Evolutionary conservation across 108 stramenopile species (phyloP).

Genomic region (Skeletonema potamos): DNA sequence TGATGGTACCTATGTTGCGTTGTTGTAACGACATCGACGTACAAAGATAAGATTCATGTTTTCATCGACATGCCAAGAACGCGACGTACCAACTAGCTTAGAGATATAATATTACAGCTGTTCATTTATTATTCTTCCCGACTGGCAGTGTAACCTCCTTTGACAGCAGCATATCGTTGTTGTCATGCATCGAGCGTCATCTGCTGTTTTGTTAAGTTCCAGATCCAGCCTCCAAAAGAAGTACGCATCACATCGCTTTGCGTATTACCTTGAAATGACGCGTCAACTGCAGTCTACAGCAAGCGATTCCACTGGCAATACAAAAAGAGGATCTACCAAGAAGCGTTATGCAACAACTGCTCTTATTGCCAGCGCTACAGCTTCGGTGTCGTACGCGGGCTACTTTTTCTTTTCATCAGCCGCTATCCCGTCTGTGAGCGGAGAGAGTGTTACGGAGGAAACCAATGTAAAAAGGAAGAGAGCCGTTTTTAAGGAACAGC

Average conservation of each 20-base stretch:
- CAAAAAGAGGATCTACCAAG: background rate
- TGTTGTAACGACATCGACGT: no score
- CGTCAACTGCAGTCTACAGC: background rate
- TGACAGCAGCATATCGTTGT: background rate
- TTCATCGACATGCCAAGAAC: no score
- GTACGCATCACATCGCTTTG: background rate
- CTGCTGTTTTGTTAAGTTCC: constrained; percentile 85
- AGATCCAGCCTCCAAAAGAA: constrained; percentile 50
- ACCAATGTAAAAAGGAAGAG: background rate
- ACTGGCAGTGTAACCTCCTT: background rate
- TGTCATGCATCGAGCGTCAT: background rate
- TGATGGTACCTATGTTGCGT: no score
- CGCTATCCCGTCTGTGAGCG: background rate
- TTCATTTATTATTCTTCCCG: background rate
- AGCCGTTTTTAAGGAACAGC: background rate
- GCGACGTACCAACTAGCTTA: no score
- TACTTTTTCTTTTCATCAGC: background rate
- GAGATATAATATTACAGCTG: no score
- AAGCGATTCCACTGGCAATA: background rate
- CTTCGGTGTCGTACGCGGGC: background rate
- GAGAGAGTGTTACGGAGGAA: background rate
- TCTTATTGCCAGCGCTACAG: background rate
- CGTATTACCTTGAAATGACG: background rate
- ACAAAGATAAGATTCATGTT: no score
- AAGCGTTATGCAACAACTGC: background rate